Conservation (phyloP, 1,139 yeast species). For the Insectozyma bohioensis region DNA sequence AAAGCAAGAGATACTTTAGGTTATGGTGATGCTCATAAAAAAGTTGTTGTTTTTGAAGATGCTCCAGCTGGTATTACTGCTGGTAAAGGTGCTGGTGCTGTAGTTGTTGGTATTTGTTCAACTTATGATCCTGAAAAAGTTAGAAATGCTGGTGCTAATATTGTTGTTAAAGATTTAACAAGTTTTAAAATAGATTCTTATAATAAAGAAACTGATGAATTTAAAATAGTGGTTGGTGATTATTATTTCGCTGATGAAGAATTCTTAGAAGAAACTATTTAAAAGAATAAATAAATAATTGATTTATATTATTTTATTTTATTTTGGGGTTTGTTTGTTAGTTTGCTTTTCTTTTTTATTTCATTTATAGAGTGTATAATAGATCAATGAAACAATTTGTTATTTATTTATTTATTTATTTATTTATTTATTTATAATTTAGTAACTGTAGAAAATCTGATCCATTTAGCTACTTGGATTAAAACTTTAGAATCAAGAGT, state of each 20-base stretch:
- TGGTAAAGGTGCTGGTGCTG: constrained; percentile 83
- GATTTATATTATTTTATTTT: too few species aligned
- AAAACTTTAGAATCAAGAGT: too few species aligned
- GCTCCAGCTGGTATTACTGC: constrained; percentile 88
- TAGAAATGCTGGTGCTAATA: constrained; percentile 74
- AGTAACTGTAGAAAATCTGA: too few species aligned
- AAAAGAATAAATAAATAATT: too few species aligned
- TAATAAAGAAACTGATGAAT: constrained; percentile 46
- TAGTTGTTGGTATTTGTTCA: constrained; percentile 79
- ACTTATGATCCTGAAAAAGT: constrained; percentile 71
- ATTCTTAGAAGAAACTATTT: constrained; percentile 28
- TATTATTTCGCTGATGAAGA: constrained; percentile 49
- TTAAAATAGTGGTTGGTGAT: constrained; percentile 43
- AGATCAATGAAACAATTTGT: neutral
- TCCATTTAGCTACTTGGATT: too few species aligned
- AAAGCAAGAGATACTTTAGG: constrained; percentile 62
- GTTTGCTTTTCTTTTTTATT: neutral
- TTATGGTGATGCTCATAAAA: constrained; percentile 42
- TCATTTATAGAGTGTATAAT: constrained; percentile 4
- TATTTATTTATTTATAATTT: too few species aligned
- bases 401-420: too few species aligned
- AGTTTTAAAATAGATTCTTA: constrained; percentile 44
- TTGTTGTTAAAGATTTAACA: constrained; percentile 71
- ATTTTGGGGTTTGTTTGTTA: neutral
- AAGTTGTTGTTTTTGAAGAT: constrained; percentile 77